Evolutionary conservation across 2,329 filamentous ascomycete genomes (phyloP).

Genomic region (Stemphylium beticola): DNA sequence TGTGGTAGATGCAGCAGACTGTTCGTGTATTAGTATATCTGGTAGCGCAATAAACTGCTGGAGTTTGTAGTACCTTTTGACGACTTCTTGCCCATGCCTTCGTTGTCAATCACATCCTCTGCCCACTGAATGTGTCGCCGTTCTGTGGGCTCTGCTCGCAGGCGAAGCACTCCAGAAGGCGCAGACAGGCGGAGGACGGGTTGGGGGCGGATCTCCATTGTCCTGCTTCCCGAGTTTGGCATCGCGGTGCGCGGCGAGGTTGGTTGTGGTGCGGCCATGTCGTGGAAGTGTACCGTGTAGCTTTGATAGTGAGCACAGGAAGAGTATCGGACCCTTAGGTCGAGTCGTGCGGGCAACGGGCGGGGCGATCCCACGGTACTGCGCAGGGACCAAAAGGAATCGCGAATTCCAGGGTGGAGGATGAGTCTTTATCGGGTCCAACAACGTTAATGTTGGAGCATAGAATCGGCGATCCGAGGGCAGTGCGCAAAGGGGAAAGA

Average conservation of each 20-base stretch:
- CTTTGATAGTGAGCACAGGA: constrained; percentile 58
- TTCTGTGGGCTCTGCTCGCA: constrained; percentile 52
- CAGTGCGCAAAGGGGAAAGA: constrained; percentile 10
- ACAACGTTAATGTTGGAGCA: constrained; percentile 4
- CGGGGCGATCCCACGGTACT: constrained; percentile 21
- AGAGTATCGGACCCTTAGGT: constrained; percentile 66
- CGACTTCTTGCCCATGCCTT: constrained; percentile 90
- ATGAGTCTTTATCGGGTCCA: constrained; percentile 11
- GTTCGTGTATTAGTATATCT: background rate
- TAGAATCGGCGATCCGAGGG: constrained; percentile 13
- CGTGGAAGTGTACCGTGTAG: constrained; percentile 65
- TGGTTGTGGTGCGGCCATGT: constrained; percentile 29
- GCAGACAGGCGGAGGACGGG: constrained; percentile 43
- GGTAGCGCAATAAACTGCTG: background rate
- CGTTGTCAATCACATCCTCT: constrained; percentile 92
- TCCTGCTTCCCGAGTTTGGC: constrained; percentile 29
- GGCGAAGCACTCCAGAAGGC: constrained; percentile 46
- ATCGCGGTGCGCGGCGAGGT: constrained; percentile 28
- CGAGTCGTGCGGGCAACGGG: constrained; percentile 8
- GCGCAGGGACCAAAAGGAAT: constrained; percentile 22
- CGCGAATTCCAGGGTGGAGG: constrained; percentile 7
- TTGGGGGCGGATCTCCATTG: constrained; percentile 34
- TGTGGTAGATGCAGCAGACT: constrained; percentile 99
- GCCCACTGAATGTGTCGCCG: constrained; percentile 84
- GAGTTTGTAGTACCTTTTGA: constrained; percentile 74